These are phyloP conservation scores for Nasturtium officinale DNA, from an alignment of 345 rosid species.

Conservation along the genomic window DNA sequence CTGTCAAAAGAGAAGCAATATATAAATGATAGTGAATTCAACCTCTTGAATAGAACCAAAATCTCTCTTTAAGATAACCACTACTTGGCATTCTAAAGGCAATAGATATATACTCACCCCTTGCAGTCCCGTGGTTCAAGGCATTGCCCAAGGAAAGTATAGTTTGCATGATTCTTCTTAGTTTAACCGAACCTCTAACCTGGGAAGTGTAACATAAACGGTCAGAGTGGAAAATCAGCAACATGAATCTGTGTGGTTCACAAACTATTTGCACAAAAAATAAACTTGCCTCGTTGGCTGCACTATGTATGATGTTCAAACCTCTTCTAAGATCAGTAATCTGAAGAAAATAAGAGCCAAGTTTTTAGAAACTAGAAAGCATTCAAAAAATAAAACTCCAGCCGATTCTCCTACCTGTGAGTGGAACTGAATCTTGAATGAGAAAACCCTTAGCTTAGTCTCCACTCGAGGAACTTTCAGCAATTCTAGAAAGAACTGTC, in stretches of 20 bases:
- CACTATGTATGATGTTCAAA: conserved; percentile 61
- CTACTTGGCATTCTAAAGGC: conserved; percentile 9
- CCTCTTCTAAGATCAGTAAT: conserved; percentile 72
- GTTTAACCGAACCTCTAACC: conserved; percentile 68
- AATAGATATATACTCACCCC: conserved; percentile 60
- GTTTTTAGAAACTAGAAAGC: conserved; percentile 26
- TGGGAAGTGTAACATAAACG: conserved; percentile 39
- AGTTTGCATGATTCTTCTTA: conserved; percentile 84
- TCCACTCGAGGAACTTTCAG: conserved; percentile 84
- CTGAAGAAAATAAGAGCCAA: conserved; percentile 48
- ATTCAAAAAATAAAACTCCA: conserved; percentile 23
- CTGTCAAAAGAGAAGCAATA: conserved; percentile 44
- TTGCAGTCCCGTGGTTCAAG: conserved; percentile 87
- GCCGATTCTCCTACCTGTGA: conserved; percentile 57
- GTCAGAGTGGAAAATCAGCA: conserved; percentile 26
- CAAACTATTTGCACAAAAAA: conserved; percentile 24
- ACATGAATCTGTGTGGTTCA: conserved; percentile 13
- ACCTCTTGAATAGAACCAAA: conserved; percentile 16
- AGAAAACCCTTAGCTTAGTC: conserved; percentile 80
- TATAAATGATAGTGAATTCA: background rate
- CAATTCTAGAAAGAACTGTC: conserved; percentile 76
- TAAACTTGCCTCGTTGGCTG: conserved; percentile 71
- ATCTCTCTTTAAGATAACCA: conserved; percentile 5
- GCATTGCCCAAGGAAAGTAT: conserved; percentile 90
- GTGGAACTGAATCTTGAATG: conserved; percentile 70